Percentiles rank a stretch among this genome's conserved stretches.
These are phyloP conservation scores for Tremella fuciformis DNA, from an alignment of 768 basidiomycete species.

Conservation along the genomic window DNA sequence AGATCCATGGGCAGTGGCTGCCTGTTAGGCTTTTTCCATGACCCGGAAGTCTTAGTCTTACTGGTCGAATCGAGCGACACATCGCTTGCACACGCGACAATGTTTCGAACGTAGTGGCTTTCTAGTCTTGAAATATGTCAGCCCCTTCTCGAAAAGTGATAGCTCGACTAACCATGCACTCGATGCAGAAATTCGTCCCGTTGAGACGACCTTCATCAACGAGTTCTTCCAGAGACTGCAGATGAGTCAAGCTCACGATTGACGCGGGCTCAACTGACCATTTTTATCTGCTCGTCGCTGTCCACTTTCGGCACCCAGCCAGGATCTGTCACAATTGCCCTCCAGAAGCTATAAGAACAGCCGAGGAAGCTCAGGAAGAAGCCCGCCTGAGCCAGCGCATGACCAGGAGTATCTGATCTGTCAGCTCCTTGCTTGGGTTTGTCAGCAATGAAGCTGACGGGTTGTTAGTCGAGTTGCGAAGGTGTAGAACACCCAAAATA, in stretches of 20 bases:
- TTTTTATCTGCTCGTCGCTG: conserved; percentile 80
- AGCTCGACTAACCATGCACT: conserved; percentile 71
- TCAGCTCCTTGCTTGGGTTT: conserved; percentile 13
- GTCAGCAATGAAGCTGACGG: conserved; percentile 61
- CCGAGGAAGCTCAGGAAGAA: conserved; percentile 69
- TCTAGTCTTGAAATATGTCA: conserved; percentile 59
- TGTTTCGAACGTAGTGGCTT: conserved; percentile 94
- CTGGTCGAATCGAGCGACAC: conserved; percentile 90
- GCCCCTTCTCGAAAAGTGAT: neutral
- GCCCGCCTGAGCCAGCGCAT: conserved; percentile 69
- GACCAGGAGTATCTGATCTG: conserved; percentile 67
- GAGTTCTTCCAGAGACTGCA: conserved; percentile 81
- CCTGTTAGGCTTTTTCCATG: neutral
- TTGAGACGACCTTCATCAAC: conserved; percentile 84
- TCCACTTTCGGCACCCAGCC: conserved; percentile 78
- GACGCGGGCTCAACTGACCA: conserved; percentile 58
- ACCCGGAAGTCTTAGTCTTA: conserved; percentile 54
- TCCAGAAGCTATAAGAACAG: conserved; percentile 87
- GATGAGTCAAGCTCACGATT: neutral
- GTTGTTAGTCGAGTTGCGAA: conserved; percentile 69
- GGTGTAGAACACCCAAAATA: conserved; percentile 79
- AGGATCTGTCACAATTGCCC: conserved; percentile 80
- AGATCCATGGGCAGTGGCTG: conserved; percentile 98
- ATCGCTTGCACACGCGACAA: conserved; percentile 85
- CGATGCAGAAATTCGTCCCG: conserved; percentile 93